Percentiles rank a stretch among this genome's conserved stretches.
Evolutionary conservation across 2,329 filamentous ascomycete species (phyloP).

Genomic region (Trichophyton benhamiae): DNA sequence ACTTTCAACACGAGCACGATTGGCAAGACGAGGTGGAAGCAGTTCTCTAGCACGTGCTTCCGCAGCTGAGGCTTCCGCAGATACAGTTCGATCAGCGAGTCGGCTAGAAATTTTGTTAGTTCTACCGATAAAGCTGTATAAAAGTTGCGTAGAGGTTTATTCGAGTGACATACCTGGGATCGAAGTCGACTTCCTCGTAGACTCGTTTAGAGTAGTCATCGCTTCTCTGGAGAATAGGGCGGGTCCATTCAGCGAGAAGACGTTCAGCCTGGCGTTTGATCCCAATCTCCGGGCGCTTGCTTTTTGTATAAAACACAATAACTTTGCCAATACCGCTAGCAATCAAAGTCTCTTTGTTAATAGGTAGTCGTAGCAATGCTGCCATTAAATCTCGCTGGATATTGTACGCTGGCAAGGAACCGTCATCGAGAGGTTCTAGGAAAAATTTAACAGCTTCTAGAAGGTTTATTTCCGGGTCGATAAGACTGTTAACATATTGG

Average conservation of each 20-base stretch:
- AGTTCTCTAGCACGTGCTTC: slow-evolving; percentile 42
- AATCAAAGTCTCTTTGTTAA: slow-evolving; percentile 79
- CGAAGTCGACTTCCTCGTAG: slow-evolving; percentile 46
- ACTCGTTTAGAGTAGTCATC: slow-evolving; percentile 86
- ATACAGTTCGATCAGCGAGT: slow-evolving; percentile 23
- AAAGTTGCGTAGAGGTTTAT: not conserved
- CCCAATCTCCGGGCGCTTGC: slow-evolving; percentile 70
- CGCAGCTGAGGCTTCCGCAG: slow-evolving; percentile 31
- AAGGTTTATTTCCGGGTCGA: slow-evolving; percentile 91
- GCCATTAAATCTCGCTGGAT: slow-evolving; percentile 91
- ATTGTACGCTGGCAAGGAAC: slow-evolving; percentile 86
- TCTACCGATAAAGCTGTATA: not conserved
- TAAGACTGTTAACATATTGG: slow-evolving; percentile 64
- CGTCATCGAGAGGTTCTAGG: slow-evolving; percentile 87
- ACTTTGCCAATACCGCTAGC: slow-evolving; percentile 94
- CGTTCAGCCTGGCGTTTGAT: slow-evolving; percentile 93
- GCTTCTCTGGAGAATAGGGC: slow-evolving; percentile 83
- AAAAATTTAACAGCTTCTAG: slow-evolving; percentile 94
- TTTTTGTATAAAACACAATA: slow-evolving; percentile 92
- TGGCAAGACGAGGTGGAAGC: slow-evolving; percentile 41
- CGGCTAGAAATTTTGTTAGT: slow-evolving; percentile 22
- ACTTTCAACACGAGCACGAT: slow-evolving; percentile 47
- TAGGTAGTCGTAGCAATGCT: slow-evolving; percentile 65
- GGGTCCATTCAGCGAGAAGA: slow-evolving; percentile 88
- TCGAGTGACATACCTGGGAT: slow-evolving; percentile 37